Base-by-base conservation (phyloP, 139 green algal species). In the Auxenochlorella protothecoides region DNA sequence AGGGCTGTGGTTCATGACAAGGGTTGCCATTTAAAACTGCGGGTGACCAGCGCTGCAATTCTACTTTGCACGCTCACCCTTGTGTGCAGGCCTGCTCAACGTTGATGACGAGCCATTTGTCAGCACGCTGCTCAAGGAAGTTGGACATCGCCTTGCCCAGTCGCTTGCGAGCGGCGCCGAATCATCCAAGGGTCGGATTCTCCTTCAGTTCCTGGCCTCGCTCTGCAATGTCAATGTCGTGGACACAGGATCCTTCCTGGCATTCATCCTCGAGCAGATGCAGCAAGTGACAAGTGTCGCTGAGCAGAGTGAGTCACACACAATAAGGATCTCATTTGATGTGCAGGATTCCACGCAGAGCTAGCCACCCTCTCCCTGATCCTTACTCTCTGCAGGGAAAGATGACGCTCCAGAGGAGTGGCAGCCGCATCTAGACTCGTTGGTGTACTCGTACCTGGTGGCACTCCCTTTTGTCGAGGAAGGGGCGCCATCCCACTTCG, bases 341-440 rank as follows among this genome's bases (percentile, higher is more conserved):
- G 9, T n/a, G 55, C 65, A 76, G 72, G 65, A 44, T 44, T 44
- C 27, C 27, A 44, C 27, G 0, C 27, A 44, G 27, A 44, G 27
- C 27, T 44, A 44, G 27, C 27, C 27, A 44, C 27, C 27, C 27
- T 44, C 27, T 44, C 27, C 27, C 27, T 44, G 27, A 44, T 44
- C 27, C 27, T 44, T 44, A 44, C 27, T 44, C 27, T 44, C 27
- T 44, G 27, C 27, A 44, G 27, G 27, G 27, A 44, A 44, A 44
- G 27, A 44, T 44, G 27, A 44, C 27, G 27, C 27, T 44, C 60
- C 73, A 0, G 66, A 60, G n/a, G 73, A 69, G 0, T 90, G 86
- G 80, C 90, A 96, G 85, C 90, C 90, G 0, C 93, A 87, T 72
- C 69, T 80, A 3, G 90, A 96, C 75, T 76, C 77, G 52, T 70